Evolutionary conservation across 768 basidiomycete genomes (phyloP).

Genomic region (Lentinula lateritia): DNA sequence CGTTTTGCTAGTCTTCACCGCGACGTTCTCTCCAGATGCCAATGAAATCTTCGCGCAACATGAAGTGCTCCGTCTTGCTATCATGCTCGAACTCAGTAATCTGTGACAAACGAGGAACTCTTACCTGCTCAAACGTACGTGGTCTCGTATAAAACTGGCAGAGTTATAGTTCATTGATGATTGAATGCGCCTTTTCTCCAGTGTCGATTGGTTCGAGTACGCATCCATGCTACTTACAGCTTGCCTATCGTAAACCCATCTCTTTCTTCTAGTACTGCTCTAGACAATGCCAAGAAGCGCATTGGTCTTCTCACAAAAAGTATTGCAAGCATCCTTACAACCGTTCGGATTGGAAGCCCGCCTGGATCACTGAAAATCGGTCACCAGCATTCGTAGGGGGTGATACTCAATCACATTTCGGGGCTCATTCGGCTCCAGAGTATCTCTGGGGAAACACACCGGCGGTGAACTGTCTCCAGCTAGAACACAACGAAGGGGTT

Average conservation of each 20-base stretch:
- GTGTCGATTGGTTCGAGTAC: background rate
- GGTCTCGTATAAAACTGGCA: no score
- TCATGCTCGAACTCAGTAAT: background rate
- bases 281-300: constrained; percentile 36
- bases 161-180: no score
- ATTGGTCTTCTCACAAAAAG: constrained; percentile 35
- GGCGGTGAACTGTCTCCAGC: constrained; percentile 21
- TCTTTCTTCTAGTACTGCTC: constrained; percentile 31
- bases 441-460: constrained; percentile 27
- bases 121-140: background rate
- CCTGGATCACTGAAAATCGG: constrained; percentile 16
- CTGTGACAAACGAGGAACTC: background rate
- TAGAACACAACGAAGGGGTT: constrained; percentile 20
- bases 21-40: background rate
- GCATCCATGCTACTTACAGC: background rate
- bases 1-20: background rate
- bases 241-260: background rate
- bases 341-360: constrained; percentile 17
- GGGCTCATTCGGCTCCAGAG: constrained; percentile 2
- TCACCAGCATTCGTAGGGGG: constrained; percentile 14
- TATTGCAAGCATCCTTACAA: constrained; percentile 21
- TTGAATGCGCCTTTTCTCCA: background rate
- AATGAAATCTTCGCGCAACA: background rate
- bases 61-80: background rate
- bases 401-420: background rate